Evolutionary conservation across 2,329 filamentous ascomycete species (phyloP), one percentile per base, ranked within the genome.

Genomic region (Fusarium coicis): DNA sequence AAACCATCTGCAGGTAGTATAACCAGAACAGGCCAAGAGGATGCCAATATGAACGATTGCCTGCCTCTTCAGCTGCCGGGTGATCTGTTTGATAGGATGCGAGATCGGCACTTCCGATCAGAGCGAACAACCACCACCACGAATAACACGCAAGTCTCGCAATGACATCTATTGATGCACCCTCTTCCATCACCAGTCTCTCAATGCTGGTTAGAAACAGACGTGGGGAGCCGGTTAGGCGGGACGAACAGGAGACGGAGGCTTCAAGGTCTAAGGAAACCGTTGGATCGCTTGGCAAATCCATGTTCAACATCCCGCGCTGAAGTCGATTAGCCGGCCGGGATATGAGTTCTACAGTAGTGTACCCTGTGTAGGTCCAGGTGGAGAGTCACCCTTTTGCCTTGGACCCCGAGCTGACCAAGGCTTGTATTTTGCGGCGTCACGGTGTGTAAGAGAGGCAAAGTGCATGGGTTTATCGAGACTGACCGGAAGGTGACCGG

Each of bases 31-130:
- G 49, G 53, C 44, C 30, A 54, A 39, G 54, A 26, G 36, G 46
- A 67, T 60, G 49, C 57, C 50, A 52, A 55, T 56, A 50, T 57
- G 67, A 63, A 39, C 43, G 59, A 64, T 56, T 59, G 32, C 54
- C 63, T 56, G 36, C 52, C 58, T 57, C 47, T 56, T 67, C 40
- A 65, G 71, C 43, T 71, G 54, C 64, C 60, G 54, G 50, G 36
- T 67, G 62, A 58, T 67, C 52, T 64, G 59, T 63, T 50, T 54
- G 50, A 60, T 58, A 58, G 46, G 63, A 72, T 65, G 73, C 59
- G 57, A 76, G 66, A 74, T 73, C 73, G 73, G 68, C 75, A 74
- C 53, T 74, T 64, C 37, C 63, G 70, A 57, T 68, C 52, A 59
- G 54, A 63, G 57, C 32, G 58, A 58, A 54, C 53, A 40, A 58